Evolutionary conservation across 2,329 filamentous ascomycete genomes (phyloP).

Genomic region (Ceratocystis colombiana): DNA sequence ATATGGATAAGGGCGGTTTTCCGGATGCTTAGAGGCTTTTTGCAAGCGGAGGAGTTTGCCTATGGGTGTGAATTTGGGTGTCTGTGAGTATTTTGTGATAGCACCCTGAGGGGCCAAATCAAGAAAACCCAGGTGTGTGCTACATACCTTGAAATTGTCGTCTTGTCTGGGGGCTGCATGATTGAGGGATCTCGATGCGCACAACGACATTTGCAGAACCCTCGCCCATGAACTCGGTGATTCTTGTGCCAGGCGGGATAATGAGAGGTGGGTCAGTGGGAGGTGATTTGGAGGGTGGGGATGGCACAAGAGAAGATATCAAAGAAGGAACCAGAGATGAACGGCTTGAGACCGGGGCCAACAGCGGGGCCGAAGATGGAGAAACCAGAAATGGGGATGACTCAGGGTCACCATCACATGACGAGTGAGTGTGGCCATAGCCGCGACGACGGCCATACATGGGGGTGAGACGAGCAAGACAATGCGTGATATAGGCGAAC

Average conservation of each 20-base stretch:
- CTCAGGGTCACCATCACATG: neutral
- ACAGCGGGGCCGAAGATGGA: neutral
- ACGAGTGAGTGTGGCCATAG: neutral
- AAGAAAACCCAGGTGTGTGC: neutral
- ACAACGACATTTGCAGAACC: constrained; percentile 72
- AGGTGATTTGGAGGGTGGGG: neutral
- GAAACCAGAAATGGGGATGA: neutral
- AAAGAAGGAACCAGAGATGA: neutral
- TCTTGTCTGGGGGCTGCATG: constrained; percentile 29
- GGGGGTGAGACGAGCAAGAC: neutral
- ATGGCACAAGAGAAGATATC: neutral
- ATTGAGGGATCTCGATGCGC: constrained; percentile 40
- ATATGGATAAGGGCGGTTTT: constrained; percentile 25
- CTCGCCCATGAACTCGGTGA: constrained; percentile 45
- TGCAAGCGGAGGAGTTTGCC: constrained; percentile 27
- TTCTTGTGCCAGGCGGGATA: constrained; percentile 24
- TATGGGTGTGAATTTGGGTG: constrained; percentile 24
- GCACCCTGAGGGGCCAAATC: neutral
- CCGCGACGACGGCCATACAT: neutral
- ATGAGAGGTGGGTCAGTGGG: neutral
- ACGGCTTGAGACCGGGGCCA: neutral
- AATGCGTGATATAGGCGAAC: neutral
- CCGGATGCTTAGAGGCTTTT: constrained; percentile 25
- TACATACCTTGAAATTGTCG: constrained; percentile 33
- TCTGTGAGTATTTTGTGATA: neutral